These are phyloP conservation scores for Penicillium sp. DNA, from an alignment of 2,329 filamentous ascomycete genomes.

Conservation along the genomic window DNA sequence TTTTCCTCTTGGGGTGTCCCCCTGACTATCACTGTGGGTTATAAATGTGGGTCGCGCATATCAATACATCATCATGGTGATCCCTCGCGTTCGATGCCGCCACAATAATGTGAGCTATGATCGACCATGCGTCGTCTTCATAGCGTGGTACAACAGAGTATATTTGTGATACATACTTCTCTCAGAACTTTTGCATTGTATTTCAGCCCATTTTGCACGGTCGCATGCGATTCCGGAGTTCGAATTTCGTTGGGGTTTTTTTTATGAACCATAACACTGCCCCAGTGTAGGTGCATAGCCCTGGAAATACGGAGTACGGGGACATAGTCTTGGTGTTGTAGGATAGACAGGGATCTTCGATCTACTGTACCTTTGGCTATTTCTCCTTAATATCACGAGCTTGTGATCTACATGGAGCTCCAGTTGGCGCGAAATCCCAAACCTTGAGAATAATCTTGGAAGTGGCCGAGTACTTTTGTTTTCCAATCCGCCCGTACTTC, in stretches of 20 bases:
- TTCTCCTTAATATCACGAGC: not conserved
- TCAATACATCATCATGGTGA: constrained; percentile 1
- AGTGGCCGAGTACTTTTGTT: too few species aligned
- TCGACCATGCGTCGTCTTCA: not conserved
- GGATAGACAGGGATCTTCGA: not conserved
- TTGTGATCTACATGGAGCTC: not conserved
- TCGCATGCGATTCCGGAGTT: not conserved
- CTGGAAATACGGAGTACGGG: not conserved
- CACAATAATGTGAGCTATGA: not conserved
- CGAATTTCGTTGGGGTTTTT: not conserved
- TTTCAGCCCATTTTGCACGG: not conserved
- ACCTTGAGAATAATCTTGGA: not conserved
- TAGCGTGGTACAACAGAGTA: not conserved
- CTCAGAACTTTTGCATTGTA: too few species aligned
- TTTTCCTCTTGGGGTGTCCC: not conserved
- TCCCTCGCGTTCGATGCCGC: constrained; percentile 1
- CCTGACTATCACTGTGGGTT: constrained; percentile 8
- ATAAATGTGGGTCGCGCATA: constrained; percentile 5
- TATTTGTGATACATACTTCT: not conserved
- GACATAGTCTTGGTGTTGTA: too few species aligned
- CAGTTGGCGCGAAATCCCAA: not conserved
- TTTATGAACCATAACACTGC: too few species aligned
- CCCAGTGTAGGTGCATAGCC: not conserved
- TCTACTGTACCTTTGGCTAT: not conserved
- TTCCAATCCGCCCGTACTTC: too few species aligned